phyloP scores from a whole-genome alignment of 2,329 filamentous ascomycete species.

The Neofusicoccum umdonicola region DNA sequence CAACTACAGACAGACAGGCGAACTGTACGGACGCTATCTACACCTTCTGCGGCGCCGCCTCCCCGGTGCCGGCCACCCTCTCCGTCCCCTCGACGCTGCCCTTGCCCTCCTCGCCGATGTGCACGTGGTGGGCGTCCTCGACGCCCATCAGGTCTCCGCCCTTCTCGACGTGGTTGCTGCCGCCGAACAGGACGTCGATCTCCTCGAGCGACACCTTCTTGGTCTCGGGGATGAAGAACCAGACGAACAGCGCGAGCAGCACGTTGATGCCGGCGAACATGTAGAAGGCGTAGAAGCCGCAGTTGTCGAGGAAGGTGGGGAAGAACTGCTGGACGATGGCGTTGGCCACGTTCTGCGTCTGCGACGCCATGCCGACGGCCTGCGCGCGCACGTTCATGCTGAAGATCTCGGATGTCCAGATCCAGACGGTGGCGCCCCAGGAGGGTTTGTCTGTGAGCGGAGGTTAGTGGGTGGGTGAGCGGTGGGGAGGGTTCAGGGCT shows the following conservation, averaged over 20 bases:
- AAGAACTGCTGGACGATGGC: conserved; percentile 69
- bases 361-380: conserved; percentile 65
- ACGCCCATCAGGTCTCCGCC: conserved; percentile 48
- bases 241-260: conserved; percentile 26
- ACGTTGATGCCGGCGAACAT: conserved; percentile 37
- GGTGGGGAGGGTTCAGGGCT: conserved; percentile 28
- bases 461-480: conserved; percentile 25
- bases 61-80: not conserved
- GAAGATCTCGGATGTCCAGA: conserved; percentile 69
- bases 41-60: not conserved
- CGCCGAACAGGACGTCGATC: conserved; percentile 57
- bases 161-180: conserved; percentile 56
- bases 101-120: conserved; percentile 20
- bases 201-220: conserved; percentile 52
- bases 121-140: conserved; percentile 35
- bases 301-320: conserved; percentile 63
- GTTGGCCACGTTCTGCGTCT: conserved; percentile 61
- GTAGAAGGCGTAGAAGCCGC: conserved; percentile 56
- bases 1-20: no score
- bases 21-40: no score
- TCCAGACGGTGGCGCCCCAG: conserved; percentile 69
- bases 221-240: conserved; percentile 44
- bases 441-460: conserved; percentile 58
- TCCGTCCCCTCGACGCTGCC: not conserved
- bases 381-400: conserved; percentile 71